phyloP scores from a whole-genome alignment of 2,329 filamentous ascomycete genomes.

The Paraconiothyrium brasiliense region DNA sequence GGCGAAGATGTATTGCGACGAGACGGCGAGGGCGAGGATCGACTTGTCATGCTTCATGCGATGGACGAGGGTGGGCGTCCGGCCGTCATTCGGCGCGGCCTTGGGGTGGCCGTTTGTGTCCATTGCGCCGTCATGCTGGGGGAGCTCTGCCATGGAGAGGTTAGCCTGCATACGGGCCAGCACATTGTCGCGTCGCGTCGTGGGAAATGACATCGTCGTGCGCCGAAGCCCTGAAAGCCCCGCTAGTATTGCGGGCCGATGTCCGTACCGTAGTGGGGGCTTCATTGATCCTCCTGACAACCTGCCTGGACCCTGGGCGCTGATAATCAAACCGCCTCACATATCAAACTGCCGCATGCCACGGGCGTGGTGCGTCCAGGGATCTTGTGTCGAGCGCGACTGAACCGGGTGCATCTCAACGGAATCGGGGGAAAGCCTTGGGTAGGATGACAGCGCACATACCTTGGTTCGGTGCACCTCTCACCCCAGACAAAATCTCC shows the following conservation, averaged over 20 bases:
- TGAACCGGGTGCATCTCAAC: neutral
- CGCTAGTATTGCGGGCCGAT: slow-evolving; percentile 15
- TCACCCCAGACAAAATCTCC: slow-evolving; percentile 23
- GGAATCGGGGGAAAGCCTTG: neutral
- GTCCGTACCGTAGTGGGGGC: slow-evolving; percentile 4
- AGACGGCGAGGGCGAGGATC: slow-evolving; percentile 83
- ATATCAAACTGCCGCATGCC: neutral
- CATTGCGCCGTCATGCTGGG: slow-evolving; percentile 35
- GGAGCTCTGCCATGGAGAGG: slow-evolving; percentile 37
- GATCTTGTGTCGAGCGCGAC: neutral
- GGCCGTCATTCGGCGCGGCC: slow-evolving; percentile 15
- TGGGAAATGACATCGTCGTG: slow-evolving; percentile 17
- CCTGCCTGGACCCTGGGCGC: neutral
- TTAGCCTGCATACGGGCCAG: slow-evolving; percentile 34
- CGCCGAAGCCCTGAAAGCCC: slow-evolving; percentile 15
- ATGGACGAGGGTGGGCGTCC: slow-evolving; percentile 72
- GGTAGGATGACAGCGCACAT: slow-evolving; percentile 4
- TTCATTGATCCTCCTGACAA: neutral
- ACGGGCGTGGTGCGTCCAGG: neutral
- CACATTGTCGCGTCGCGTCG: slow-evolving; percentile 36
- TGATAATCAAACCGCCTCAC: neutral
- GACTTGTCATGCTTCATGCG: slow-evolving; percentile 80
- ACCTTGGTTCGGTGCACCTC: slow-evolving; percentile 12
- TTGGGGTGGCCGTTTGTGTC: slow-evolving; percentile 27
- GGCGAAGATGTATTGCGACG: slow-evolving; percentile 83